These are phyloP conservation scores for Aspergillus sp. DNA, from an alignment of 2,329 filamentous ascomycete genomes.

Conservation along the genomic window DNA sequence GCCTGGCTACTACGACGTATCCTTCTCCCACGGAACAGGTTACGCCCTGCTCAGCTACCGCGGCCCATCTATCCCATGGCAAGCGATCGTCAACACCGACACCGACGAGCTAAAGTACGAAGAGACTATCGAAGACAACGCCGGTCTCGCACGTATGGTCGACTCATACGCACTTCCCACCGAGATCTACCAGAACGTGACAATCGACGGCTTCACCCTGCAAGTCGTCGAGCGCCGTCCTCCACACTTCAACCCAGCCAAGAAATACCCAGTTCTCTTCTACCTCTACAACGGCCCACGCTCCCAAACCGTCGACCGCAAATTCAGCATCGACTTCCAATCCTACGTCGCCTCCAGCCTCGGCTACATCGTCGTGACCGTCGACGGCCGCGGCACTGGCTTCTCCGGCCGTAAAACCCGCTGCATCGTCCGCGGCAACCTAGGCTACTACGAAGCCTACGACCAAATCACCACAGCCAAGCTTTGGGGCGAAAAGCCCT, in stretches of 20 bases:
- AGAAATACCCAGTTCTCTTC: conserved; percentile 92
- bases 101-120: conserved; percentile 66
- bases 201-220: conserved; percentile 74
- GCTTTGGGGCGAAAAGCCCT: conserved; percentile 75
- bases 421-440: conserved; percentile 76
- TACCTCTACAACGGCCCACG: conserved; percentile 91
- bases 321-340: conserved; percentile 84
- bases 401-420: conserved; percentile 83
- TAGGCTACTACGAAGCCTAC: conserved; percentile 80
- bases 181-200: conserved; percentile 78
- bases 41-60: conserved; percentile 83
- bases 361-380: conserved; percentile 91
- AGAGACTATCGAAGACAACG: conserved; percentile 76
- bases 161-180: conserved; percentile 79
- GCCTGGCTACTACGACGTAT: conserved; percentile 77
- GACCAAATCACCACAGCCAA: conserved; percentile 92
- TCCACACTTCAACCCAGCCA: conserved; percentile 79
- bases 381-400: conserved; percentile 91
- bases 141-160: conserved; percentile 66
- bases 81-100: conserved; percentile 84
- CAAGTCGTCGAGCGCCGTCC: conserved; percentile 82
- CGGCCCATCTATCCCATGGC: conserved; percentile 85
- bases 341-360: conserved; percentile 81
- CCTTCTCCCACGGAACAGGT: conserved; percentile 79
- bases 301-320: conserved; percentile 83